Evolutionary conservation across 306 rosid species (phyloP).

Genomic region (Mimosa pudica): DNA sequence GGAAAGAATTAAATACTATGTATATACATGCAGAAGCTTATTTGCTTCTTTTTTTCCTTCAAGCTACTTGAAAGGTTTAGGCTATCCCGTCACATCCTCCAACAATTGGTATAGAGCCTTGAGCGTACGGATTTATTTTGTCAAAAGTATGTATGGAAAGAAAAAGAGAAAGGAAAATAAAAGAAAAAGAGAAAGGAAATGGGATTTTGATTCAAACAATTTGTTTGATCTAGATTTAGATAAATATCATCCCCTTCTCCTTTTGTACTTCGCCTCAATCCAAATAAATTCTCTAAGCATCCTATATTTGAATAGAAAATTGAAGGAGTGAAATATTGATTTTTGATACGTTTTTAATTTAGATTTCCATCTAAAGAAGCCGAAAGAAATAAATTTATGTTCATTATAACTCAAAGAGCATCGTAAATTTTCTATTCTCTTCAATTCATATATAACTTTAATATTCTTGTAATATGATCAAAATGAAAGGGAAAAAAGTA

Average conservation of each 20-base stretch:
- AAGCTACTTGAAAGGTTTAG: not conserved
- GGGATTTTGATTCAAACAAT: not conserved
- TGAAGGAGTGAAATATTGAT: not conserved
- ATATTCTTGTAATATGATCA: not conserved
- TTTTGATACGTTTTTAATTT: not conserved
- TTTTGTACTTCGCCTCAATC: not conserved
- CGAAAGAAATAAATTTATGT: not conserved
- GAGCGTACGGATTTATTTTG: not conserved
- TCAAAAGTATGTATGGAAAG: not conserved
- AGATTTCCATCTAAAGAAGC: not conserved
- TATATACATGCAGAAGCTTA: conserved; percentile 1
- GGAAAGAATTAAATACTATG: conserved; percentile 13
- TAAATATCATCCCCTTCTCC: not conserved
- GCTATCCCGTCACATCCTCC: not conserved
- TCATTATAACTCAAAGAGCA: not conserved
- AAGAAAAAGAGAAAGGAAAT: not conserved
- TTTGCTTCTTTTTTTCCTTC: not conserved
- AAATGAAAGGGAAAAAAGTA: not conserved
- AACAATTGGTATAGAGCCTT: not conserved
- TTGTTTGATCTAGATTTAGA: not conserved
- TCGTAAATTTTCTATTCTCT: not conserved
- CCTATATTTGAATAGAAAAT: not conserved
- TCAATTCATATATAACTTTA: not conserved
- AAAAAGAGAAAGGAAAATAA: not conserved
- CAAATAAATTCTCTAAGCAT: not conserved